A percentile compares a stretch with the other conserved stretches of the same genome.
Evolutionary conservation across 345 rosid species (phyloP).

Genomic region (Cardamine occulta): DNA sequence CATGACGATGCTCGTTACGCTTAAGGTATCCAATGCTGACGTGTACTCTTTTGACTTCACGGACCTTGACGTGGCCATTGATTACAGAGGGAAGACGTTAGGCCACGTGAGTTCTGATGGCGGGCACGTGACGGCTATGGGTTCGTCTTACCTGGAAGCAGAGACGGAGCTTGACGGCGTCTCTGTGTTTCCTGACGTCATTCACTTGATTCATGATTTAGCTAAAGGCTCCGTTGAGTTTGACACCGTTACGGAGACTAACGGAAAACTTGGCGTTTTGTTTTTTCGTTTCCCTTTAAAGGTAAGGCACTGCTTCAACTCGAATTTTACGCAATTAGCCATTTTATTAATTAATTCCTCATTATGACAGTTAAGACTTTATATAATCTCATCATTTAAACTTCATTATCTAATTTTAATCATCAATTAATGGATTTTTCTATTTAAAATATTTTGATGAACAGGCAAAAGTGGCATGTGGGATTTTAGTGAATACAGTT

Average conservation of each 20-base stretch:
- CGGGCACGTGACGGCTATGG: slow-evolving; percentile 67
- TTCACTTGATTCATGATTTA: slow-evolving; percentile 58
- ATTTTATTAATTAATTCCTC: not conserved
- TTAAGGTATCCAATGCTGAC: slow-evolving; percentile 68
- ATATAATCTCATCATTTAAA: slow-evolving; percentile 16
- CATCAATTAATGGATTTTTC: not conserved
- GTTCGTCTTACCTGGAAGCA: slow-evolving; percentile 68
- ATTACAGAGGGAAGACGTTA: slow-evolving; percentile 69
- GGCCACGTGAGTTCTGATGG: slow-evolving; percentile 66
- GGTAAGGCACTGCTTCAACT: slow-evolving; percentile 51
- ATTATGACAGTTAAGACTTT: not conserved
- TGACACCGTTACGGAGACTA: slow-evolving; percentile 63
- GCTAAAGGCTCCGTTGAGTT: slow-evolving; percentile 53
- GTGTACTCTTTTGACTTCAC: slow-evolving; percentile 69
- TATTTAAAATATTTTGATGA: not conserved
- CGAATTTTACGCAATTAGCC: slow-evolving; percentile 28
- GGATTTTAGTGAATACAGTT: slow-evolving; percentile 35
- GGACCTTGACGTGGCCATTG: slow-evolving; percentile 57
- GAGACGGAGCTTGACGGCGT: slow-evolving; percentile 65
- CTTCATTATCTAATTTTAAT: not conserved
- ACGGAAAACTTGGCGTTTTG: slow-evolving; percentile 61
- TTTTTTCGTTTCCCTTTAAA: slow-evolving; percentile 65
- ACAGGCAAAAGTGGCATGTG: slow-evolving; percentile 48
- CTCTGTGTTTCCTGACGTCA: slow-evolving; percentile 58
- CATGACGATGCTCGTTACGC: slow-evolving; percentile 55